These are phyloP conservation scores for Naganishia onofrii DNA, from an alignment of 768 basidiomycete species.

Conservation along the genomic window DNA sequence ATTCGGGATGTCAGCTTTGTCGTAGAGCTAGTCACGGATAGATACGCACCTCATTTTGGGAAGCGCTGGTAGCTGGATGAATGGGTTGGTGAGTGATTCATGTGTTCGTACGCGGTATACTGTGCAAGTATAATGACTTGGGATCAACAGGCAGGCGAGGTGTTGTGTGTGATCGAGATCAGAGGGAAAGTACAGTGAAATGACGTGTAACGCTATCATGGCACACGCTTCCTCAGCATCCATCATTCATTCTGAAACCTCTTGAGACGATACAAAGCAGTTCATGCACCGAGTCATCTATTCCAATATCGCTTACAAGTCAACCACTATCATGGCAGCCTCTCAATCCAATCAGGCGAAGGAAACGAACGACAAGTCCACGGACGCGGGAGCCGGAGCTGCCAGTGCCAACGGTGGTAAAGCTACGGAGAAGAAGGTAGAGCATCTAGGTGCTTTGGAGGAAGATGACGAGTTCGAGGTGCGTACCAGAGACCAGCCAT, in stretches of 20 bases:
- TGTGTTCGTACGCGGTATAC: not conserved
- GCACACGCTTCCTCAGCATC: slow-evolving; percentile 20
- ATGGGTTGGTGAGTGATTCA: not conserved
- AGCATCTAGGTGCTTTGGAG: slow-evolving; percentile 82
- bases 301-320: not conserved
- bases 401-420: slow-evolving; percentile 13
- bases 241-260: too few relatives aligned
- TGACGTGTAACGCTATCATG: slow-evolving; percentile 9
- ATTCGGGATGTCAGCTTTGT: not conserved
- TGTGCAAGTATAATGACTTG: not conserved
- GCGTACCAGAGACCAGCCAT: slow-evolving; percentile 27
- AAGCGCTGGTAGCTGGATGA: not conserved
- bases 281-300: not conserved
- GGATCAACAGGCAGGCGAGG: not conserved
- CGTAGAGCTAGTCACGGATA: not conserved
- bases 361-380: slow-evolving; percentile 9
- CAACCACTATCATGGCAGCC: slow-evolving; percentile 5
- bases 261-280: not conserved
- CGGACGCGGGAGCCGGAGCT: slow-evolving; percentile 24
- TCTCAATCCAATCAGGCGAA: not conserved
- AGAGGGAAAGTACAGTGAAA: not conserved
- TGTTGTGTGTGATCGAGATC: slow-evolving; percentile 1
- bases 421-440: slow-evolving; percentile 52
- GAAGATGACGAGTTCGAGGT: slow-evolving; percentile 92
- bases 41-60: not conserved